Base-by-base conservation (phyloP, 116 monocot genomes). In the Zostera marina region DNA sequence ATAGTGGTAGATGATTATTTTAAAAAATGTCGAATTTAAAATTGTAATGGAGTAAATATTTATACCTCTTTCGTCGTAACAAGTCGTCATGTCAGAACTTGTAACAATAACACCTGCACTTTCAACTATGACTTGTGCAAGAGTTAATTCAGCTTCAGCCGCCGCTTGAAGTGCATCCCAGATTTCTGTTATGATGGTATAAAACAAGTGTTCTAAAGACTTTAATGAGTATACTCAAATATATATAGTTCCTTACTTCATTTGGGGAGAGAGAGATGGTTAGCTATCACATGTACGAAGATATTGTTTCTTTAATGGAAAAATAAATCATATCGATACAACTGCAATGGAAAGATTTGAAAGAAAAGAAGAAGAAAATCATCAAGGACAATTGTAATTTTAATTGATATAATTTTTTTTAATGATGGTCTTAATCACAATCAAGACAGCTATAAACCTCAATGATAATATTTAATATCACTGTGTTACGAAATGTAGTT, bases 121-220 rank as follows among this genome's bases (percentile, higher is more conserved):
- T 19, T 91, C 91, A 52, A 99, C 75, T 60, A 99, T 87, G 22
- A 79, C 72, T 73, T 99, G 91, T 56, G 87, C 87, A 24, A 87
- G 81, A 59, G 22, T 70, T 60, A 91, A 53, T 56, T 99, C 91
- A 68, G 79, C 70, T 66, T 99, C 91, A 22, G 77, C 70, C 15
- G 99, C 99, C 58, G 77, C 87, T 61, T 68, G 72, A 14, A 99
- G 91, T 26, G 99, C 99, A 79, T 99, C 99, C 99, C 99, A 99
- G 54, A 99, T 99, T 63, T 99, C 99, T 99, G 79, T 8, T 42
- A 53, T 20, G 41, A 61, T 61, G 25, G 32, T 25, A 45, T 11
- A 46, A 9, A n/a, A 32, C 38, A 56, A 38, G 38, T 3, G 38
- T 15, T 15, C 15, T 56, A 32, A n/a, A 22, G 14, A 32, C 32